A percentile compares a stretch with the other conserved stretches of the same genome.
These are phyloP conservation scores for Botrytis byssoidea DNA, from an alignment of 2,329 filamentous ascomycete species.

Conservation along the genomic window DNA sequence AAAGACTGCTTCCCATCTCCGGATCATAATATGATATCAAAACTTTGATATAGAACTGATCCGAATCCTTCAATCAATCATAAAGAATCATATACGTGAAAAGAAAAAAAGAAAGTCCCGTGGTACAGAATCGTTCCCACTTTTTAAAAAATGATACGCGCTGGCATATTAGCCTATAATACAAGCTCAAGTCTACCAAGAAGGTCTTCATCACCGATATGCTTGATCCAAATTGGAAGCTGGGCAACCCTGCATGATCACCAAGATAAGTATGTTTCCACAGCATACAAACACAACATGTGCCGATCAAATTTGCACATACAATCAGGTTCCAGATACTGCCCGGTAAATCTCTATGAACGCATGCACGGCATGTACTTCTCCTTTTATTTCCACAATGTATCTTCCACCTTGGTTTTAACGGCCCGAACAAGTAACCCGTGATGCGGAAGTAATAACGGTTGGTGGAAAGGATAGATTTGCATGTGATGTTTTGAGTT, in stretches of 20 bases:
- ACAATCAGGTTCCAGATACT: background rate
- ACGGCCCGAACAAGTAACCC: background rate
- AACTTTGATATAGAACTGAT: background rate
- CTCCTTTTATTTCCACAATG: background rate
- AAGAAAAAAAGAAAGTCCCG: background rate
- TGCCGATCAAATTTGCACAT: background rate
- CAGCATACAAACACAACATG: background rate
- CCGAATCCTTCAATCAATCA: background rate
- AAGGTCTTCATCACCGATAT: background rate
- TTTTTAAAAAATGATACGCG: background rate
- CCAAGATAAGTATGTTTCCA: background rate
- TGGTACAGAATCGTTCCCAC: background rate
- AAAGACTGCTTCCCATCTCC: slow-evolving; percentile 7
- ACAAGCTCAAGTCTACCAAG: background rate
- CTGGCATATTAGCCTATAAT: background rate
- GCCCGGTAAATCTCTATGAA: background rate
- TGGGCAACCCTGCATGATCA: slow-evolving; percentile 1
- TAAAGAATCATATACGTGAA: background rate
- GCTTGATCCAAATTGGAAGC: background rate
- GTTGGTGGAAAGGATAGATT: background rate
- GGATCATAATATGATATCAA: background rate
- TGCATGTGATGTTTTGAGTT: background rate
- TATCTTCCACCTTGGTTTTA: background rate
- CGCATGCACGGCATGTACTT: background rate
- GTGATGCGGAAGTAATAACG: background rate